These are phyloP conservation scores for Vitis hybrid DNA, from an alignment of 177 flowering plant genomes.

Conservation along the genomic window DNA sequence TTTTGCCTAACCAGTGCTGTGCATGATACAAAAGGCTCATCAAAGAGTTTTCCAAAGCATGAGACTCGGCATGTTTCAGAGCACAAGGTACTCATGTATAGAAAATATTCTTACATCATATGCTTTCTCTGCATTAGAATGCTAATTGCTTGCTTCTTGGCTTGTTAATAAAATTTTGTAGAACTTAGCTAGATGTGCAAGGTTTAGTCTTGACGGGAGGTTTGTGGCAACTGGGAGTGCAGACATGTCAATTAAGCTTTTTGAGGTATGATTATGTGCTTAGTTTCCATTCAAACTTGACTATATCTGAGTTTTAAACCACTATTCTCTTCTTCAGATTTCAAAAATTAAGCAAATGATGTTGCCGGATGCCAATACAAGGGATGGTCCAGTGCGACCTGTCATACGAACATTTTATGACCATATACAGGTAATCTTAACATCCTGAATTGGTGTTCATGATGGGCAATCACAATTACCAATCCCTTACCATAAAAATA, in stretches of 20 bases:
- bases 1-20: conserved; percentile 47
- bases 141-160: not conserved
- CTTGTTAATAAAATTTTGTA: conserved; percentile 24
- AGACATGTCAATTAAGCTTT: conserved; percentile 82
- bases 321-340: conserved; percentile 34
- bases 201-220: conserved; percentile 88
- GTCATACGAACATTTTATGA: conserved; percentile 87
- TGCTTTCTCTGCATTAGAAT: not conserved
- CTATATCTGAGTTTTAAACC: conserved; percentile 1
- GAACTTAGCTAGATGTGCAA: conserved; percentile 88
- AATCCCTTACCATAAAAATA: not conserved
- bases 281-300: not conserved
- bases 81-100: conserved; percentile 57
- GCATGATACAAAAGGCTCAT: conserved; percentile 67
- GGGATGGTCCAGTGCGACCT: conserved; percentile 72
- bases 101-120: not conserved
- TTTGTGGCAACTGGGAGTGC: conserved; percentile 90
- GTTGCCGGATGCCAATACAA: conserved; percentile 57
- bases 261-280: conserved; percentile 55
- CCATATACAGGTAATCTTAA: conserved; percentile 60
- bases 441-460: not conserved
- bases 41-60: conserved; percentile 77
- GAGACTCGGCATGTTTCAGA: conserved; percentile 86
- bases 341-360: conserved; percentile 87
- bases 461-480: not conserved